These are phyloP conservation scores for Populus euphratica DNA, from an alignment of 345 rosid species.

Conservation along the genomic window DNA sequence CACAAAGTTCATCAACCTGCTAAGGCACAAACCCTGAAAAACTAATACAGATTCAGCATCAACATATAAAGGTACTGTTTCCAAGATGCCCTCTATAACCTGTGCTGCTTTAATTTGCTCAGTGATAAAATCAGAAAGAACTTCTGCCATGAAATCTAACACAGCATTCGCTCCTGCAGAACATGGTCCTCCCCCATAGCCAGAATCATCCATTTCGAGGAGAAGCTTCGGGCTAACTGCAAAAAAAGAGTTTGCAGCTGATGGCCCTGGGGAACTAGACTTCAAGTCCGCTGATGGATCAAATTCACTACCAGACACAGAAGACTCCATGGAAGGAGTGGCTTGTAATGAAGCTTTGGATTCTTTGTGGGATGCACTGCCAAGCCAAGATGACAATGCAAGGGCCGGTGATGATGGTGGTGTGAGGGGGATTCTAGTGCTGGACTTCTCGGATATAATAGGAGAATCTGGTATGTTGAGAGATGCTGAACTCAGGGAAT, in stretches of 20 bases:
- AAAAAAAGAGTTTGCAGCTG: slow-evolving; percentile 49
- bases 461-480: slow-evolving; percentile 63
- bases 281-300: slow-evolving; percentile 68
- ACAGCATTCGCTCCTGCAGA: slow-evolving; percentile 97
- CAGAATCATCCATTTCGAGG: slow-evolving; percentile 83
- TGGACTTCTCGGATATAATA: slow-evolving; percentile 74
- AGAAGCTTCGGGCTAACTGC: slow-evolving; percentile 67
- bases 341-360: slow-evolving; percentile 43
- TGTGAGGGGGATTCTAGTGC: slow-evolving; percentile 46
- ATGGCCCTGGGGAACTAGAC: slow-evolving; percentile 53
- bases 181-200: slow-evolving; percentile 99
- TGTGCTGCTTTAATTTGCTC: slow-evolving; percentile 91
- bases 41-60: slow-evolving; percentile 86
- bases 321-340: slow-evolving; percentile 67
- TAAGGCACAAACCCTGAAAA: slow-evolving; percentile 92
- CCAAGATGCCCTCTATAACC: slow-evolving; percentile 75
- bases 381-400: slow-evolving; percentile 83
- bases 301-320: slow-evolving; percentile 54
- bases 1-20: slow-evolving; percentile 88
- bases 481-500: slow-evolving; percentile 67
- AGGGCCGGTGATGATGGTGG: slow-evolving; percentile 67
- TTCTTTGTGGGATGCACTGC: slow-evolving; percentile 55
- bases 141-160: slow-evolving; percentile 95
- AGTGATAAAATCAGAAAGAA: slow-evolving; percentile 79
- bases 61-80: slow-evolving; percentile 81